Evolutionary conservation across 208 protist species (phyloP).

Genomic region (Leishmania lainsoni): DNA sequence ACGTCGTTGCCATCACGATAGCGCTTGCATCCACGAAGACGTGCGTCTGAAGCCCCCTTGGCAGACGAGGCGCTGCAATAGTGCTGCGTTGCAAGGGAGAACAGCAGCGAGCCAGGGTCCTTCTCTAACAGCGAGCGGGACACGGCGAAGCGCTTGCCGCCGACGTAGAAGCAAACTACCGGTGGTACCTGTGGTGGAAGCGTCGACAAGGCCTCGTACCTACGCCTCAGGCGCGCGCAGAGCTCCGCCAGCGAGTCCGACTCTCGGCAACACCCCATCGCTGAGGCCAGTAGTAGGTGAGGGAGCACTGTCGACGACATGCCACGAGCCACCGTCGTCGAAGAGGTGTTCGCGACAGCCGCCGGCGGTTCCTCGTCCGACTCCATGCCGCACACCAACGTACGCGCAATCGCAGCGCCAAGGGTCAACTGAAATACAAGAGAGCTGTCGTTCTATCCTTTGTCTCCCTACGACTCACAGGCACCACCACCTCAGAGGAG

Average conservation of each 20-base stretch:
- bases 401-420: neutral
- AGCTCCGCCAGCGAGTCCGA: conserved; percentile 11
- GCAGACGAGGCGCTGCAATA: conserved; percentile 7
- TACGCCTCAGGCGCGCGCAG: conserved; percentile 10
- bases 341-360: neutral
- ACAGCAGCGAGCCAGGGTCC: conserved; percentile 71
- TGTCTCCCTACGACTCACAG: neutral
- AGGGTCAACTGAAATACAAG: neutral
- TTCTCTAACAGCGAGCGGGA: conserved; percentile 39
- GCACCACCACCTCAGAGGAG: neutral
- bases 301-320: neutral
- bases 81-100: conserved; percentile 43
- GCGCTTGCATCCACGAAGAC: neutral
- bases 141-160: conserved; percentile 46
- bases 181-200: conserved; percentile 45
- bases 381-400: neutral
- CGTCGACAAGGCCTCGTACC: conserved; percentile 25
- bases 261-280: neutral
- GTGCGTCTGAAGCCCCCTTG: neutral
- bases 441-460: neutral
- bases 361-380: conserved; percentile 28
- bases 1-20: neutral
- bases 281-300: neutral
- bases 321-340: neutral
- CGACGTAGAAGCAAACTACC: conserved; percentile 57